Percentiles rank a stretch among this genome's conserved stretches.
Conservation (phyloP, 805 yeast species). For the Sungouiella blattae region DNA sequence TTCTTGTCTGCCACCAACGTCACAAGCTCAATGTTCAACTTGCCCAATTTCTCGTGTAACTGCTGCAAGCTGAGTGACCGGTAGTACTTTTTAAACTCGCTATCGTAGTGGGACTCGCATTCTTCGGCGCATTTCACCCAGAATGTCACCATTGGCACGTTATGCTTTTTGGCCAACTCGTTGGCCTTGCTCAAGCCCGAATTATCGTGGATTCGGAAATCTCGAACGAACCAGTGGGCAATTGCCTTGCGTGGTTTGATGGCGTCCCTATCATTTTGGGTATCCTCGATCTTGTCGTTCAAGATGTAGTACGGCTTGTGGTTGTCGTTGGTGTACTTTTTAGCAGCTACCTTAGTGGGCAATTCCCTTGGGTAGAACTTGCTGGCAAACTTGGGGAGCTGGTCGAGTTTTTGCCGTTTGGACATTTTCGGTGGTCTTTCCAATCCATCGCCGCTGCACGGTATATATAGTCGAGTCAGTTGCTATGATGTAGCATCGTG, state of each 20-base stretch:
- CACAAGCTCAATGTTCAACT: constrained; percentile 37
- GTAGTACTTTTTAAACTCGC: constrained; percentile 41
- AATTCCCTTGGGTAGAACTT: constrained; percentile 12
- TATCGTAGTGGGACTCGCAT: constrained; percentile 39
- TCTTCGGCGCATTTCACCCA: constrained; percentile 41
- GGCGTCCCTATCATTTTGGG: constrained; percentile 8
- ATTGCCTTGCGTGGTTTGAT: constrained; percentile 19
- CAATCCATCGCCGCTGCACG: no score
- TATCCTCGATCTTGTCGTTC: constrained; percentile 7
- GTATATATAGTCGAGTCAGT: no score
- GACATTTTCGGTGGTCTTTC: no score
- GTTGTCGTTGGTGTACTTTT: constrained; percentile 26
- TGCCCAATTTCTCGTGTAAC: constrained; percentile 26
- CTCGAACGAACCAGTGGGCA: constrained; percentile 48
- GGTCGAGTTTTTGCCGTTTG: constrained; percentile 15
- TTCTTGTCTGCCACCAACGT: constrained; percentile 33
- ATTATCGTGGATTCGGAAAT: constrained; percentile 45
- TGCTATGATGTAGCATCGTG: no score
- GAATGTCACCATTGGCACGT: constrained; percentile 36
- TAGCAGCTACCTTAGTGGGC: constrained; percentile 11
- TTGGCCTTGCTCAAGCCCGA: constrained; percentile 36
- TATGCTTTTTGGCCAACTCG: constrained; percentile 22
- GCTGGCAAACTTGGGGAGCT: constrained; percentile 12
- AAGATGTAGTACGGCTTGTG: constrained; percentile 27
- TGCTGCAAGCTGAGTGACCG: constrained; percentile 29